phyloP scores from a whole-genome alignment of 2,329 filamentous ascomycete species.

The Ophiostoma fasciatum region DNA sequence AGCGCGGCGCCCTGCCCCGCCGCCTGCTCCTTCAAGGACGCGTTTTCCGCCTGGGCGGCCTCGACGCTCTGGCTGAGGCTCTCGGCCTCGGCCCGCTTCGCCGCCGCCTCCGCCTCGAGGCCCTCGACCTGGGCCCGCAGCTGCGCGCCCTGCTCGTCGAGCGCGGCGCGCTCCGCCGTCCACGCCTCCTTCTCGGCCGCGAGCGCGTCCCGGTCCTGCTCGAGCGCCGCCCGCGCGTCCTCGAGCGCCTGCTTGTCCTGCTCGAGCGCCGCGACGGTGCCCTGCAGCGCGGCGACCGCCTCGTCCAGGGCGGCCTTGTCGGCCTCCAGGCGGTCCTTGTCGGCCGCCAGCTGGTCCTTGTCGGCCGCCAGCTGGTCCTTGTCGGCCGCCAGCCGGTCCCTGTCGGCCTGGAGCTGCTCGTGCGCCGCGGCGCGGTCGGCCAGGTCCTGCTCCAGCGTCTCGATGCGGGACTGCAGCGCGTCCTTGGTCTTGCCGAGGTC shows the following conservation, averaged over 20 bases:
- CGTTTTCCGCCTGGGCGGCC: no score
- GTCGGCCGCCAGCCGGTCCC: not conserved
- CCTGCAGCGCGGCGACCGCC: not conserved
- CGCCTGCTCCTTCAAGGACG: not conserved
- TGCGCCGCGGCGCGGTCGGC: not conserved
- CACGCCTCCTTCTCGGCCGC: conserved; percentile 1
- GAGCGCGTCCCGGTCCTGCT: not conserved
- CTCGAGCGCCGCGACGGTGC: not conserved
- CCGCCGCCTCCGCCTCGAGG: conserved; percentile 1
- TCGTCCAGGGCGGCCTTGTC: not conserved
- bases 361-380: not conserved
- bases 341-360: not conserved
- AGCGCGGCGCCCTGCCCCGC: not conserved
- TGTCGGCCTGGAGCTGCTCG: not conserved
- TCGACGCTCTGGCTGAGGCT: no score
- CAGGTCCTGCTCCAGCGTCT: conserved; percentile 3
- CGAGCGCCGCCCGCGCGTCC: not conserved
- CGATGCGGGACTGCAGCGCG: conserved; percentile 5
- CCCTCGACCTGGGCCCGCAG: not conserved
- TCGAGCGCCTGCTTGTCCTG: conserved; percentile 1
- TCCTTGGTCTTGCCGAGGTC: conserved; percentile 8
- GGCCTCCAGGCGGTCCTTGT: not conserved
- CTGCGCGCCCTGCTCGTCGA: no score
- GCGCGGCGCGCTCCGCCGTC: no score
- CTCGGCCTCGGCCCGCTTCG: not conserved